A percentile compares a stretch with the other conserved stretches of the same genome.
Conservation (phyloP, 345 rosid species). For the Corchorus capsularis region DNA sequence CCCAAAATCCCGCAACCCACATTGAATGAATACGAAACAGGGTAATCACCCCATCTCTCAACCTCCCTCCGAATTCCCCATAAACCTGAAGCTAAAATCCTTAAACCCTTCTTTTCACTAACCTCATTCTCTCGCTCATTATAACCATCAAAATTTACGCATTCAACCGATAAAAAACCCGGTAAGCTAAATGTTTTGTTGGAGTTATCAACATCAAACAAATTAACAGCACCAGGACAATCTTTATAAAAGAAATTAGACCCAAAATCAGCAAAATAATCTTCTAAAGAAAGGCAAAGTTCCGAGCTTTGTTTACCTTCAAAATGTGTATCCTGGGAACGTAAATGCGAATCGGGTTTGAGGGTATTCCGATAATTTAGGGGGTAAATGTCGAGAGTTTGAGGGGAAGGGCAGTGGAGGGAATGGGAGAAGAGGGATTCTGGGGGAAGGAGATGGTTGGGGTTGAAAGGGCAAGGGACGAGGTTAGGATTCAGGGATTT, state of each 20-base stretch:
- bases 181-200: slow-evolving; percentile 52
- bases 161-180: slow-evolving; percentile 52
- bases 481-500: slow-evolving; percentile 30
- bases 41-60: slow-evolving; percentile 69
- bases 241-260: slow-evolving; percentile 57
- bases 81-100: slow-evolving; percentile 62
- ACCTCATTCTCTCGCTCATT: slow-evolving; percentile 24
- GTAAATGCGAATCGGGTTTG: slow-evolving; percentile 24
- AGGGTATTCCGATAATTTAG: slow-evolving; percentile 56
- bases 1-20: slow-evolving; percentile 47
- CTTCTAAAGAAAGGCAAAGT: slow-evolving; percentile 57
- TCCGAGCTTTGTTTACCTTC: slow-evolving; percentile 33
- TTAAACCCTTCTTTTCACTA: slow-evolving; percentile 23
- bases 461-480: slow-evolving; percentile 58
- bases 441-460: slow-evolving; percentile 71
- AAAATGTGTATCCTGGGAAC: slow-evolving; percentile 7
- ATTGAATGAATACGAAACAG: slow-evolving; percentile 48
- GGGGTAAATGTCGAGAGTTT: slow-evolving; percentile 34
- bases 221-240: slow-evolving; percentile 68
- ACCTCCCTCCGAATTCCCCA: slow-evolving; percentile 58
- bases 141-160: slow-evolving; percentile 44
- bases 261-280: slow-evolving; percentile 40
- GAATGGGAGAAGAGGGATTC: slow-evolving; percentile 71
- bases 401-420: slow-evolving; percentile 61
- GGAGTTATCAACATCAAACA: slow-evolving; percentile 35